A percentile compares a stretch with the other conserved stretches of the same genome.
Evolutionary conservation across 1,284 basidiomycete species (phyloP).

Genomic region (Melampsora americana): DNA sequence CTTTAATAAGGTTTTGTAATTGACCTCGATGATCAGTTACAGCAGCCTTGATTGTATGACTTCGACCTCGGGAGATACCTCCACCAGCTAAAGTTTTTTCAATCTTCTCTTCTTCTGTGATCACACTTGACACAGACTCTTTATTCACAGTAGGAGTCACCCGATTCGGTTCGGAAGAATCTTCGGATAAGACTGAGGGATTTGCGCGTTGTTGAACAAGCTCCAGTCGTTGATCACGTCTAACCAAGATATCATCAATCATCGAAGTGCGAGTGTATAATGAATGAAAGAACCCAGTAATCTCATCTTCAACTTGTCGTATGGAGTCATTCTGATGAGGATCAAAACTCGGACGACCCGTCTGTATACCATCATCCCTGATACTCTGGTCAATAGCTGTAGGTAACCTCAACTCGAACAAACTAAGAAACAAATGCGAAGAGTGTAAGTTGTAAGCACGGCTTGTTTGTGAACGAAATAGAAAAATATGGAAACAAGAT

Average conservation of each 20-base stretch:
- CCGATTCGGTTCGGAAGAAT: no score
- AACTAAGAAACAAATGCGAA: slow-evolving; percentile 1
- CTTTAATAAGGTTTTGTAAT: background rate
- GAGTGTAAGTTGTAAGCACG: background rate
- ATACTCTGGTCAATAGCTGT: slow-evolving; percentile 8
- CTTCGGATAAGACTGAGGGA: no score
- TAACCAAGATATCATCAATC: background rate
- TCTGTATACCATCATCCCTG: background rate
- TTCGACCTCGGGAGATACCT: background rate
- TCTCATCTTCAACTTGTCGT: background rate
- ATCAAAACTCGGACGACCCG: background rate
- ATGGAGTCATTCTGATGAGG: background rate
- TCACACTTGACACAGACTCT: background rate
- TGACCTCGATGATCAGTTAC: background rate
- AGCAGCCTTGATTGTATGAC: background rate
- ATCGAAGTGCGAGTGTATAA: background rate
- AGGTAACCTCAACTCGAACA: slow-evolving; percentile 14
- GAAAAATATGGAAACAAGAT: background rate
- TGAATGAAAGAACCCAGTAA: background rate
- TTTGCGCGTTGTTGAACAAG: background rate
- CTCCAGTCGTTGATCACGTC: background rate
- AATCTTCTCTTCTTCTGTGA: background rate
- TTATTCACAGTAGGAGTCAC: background rate
- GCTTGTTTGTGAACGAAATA: background rate
- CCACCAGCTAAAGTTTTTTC: slow-evolving; percentile 1